Evolutionary conservation across 495 filamentous ascomycete species (phyloP).

Genomic region (Aspergillus biplanus): DNA sequence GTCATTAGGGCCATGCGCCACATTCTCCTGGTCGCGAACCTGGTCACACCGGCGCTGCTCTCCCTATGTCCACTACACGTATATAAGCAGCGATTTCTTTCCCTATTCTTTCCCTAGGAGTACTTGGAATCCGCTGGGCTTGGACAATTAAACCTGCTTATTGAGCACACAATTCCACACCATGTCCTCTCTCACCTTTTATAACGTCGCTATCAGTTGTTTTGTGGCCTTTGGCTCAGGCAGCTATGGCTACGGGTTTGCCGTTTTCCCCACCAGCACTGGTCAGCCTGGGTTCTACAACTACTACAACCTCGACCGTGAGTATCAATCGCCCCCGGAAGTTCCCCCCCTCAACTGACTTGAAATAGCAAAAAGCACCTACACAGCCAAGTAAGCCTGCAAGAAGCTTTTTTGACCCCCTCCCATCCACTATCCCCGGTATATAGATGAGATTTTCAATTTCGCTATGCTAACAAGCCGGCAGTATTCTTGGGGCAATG

Average conservation of each 20-base stretch:
- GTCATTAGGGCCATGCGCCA: too few species aligned
- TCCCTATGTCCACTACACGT: too few species aligned
- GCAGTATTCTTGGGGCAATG: neutral
- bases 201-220: neutral
- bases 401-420: neutral
- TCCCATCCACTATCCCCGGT: neutral
- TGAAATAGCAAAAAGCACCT: neutral
- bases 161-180: too few species aligned
- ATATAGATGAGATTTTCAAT: too few species aligned
- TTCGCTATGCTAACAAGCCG: neutral
- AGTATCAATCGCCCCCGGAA: neutral
- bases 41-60: too few species aligned
- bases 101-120: too few species aligned
- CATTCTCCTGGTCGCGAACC: too few species aligned
- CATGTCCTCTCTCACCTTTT: neutral
- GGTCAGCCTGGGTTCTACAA: neutral
- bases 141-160: too few species aligned
- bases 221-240: constrained; percentile 6
- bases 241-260: constrained; percentile 2
- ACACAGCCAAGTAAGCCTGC: neutral
- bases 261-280: constrained; percentile 5
- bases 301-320: neutral
- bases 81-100: too few species aligned
- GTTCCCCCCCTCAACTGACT: neutral
- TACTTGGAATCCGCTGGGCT: too few species aligned